These are phyloP conservation scores for Tetrapisispora fleetii DNA, from an alignment of 805 yeast species.

Conservation along the genomic window DNA sequence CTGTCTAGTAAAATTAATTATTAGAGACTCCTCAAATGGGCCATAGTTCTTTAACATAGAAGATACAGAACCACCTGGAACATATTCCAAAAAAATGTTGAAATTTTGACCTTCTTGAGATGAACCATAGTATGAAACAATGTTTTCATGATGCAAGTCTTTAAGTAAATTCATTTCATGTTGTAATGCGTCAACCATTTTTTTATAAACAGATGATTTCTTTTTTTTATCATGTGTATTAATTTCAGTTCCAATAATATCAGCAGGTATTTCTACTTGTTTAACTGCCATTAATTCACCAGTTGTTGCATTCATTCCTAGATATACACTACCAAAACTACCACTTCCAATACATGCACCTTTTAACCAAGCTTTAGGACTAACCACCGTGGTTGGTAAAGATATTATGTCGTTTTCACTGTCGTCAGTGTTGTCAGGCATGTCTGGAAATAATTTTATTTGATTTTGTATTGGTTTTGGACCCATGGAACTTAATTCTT, in stretches of 20 bases:
- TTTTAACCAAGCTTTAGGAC: slow-evolving; percentile 80
- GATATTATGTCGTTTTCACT: slow-evolving; percentile 31
- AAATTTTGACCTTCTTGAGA: slow-evolving; percentile 59
- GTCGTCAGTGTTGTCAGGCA: slow-evolving; percentile 15
- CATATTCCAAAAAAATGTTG: slow-evolving; percentile 74
- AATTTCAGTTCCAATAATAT: neutral
- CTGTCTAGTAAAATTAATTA: slow-evolving; percentile 63
- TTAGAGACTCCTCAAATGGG: slow-evolving; percentile 68
- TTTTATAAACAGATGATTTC: slow-evolving; percentile 30
- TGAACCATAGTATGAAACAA: slow-evolving; percentile 86
- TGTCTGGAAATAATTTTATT: neutral
- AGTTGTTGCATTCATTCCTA: slow-evolving; percentile 84
- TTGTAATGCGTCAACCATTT: slow-evolving; percentile 71
- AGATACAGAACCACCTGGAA: slow-evolving; percentile 65
- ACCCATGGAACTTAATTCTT: neutral
- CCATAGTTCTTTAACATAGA: slow-evolving; percentile 64
- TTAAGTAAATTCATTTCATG: slow-evolving; percentile 71
- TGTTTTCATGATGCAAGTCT: slow-evolving; percentile 80
- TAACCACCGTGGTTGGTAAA: slow-evolving; percentile 30
- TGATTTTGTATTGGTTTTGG: neutral
- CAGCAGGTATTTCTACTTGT: slow-evolving; percentile 57
- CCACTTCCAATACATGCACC: slow-evolving; percentile 94
- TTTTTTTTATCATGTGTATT: slow-evolving; percentile 16
- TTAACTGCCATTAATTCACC: slow-evolving; percentile 98
- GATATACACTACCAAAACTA: slow-evolving; percentile 84